These are phyloP conservation scores for Adenanthera pavonina DNA, from an alignment of 306 rosid genomes.

Conservation along the genomic window DNA sequence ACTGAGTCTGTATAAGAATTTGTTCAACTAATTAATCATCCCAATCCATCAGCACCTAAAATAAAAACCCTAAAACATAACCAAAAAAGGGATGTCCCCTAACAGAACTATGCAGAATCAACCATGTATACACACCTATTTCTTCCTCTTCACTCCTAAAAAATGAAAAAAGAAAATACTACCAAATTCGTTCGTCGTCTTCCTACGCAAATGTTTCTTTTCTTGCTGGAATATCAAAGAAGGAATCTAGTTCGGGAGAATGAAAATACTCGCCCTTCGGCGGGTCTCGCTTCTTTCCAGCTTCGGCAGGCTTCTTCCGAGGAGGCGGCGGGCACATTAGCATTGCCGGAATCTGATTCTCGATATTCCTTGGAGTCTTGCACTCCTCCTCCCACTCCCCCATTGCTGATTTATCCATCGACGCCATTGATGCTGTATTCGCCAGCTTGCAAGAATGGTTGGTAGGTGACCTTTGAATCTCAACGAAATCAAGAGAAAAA, in stretches of 20 bases:
- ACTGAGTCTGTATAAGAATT: slow-evolving; percentile 20
- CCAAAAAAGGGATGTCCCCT: background rate
- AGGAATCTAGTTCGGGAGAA: slow-evolving; percentile 80
- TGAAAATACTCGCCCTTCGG: slow-evolving; percentile 74
- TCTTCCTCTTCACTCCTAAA: slow-evolving; percentile 29
- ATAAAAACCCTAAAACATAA: background rate
- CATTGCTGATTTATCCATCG: slow-evolving; percentile 32
- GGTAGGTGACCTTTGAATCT: slow-evolving; percentile 19
- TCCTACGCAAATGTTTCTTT: slow-evolving; percentile 51
- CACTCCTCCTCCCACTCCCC: slow-evolving; percentile 56
- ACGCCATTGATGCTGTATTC: slow-evolving; percentile 36
- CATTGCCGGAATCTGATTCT: slow-evolving; percentile 58
- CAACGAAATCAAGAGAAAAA: background rate
- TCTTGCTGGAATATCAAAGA: slow-evolving; percentile 54
- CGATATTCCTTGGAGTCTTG: slow-evolving; percentile 62
- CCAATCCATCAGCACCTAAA: slow-evolving; percentile 12
- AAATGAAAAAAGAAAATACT: background rate
- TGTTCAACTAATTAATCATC: slow-evolving; percentile 27
- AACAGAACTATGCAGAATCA: slow-evolving; percentile 5
- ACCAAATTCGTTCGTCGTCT: background rate
- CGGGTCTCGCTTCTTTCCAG: slow-evolving; percentile 49
- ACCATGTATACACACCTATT: slow-evolving; percentile 13
- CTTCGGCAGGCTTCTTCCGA: slow-evolving; percentile 56
- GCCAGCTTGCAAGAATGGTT: slow-evolving; percentile 7
- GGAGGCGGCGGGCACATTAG: slow-evolving; percentile 72